phyloP scores from a whole-genome alignment of 202 grass and related monocot species.

The Hordeum pubiflorum region DNA sequence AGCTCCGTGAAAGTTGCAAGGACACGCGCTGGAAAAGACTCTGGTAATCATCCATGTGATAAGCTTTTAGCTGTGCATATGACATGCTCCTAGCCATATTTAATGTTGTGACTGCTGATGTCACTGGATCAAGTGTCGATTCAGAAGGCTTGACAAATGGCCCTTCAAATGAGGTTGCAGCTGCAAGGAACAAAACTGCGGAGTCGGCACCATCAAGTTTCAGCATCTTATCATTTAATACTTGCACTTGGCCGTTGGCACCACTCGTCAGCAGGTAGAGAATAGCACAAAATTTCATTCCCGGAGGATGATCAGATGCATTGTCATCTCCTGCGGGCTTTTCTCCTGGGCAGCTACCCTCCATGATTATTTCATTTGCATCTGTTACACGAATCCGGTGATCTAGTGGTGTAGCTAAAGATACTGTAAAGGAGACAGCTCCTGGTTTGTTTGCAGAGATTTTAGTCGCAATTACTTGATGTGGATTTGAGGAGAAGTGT shows the following conservation, averaged over 20 bases:
- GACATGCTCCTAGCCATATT: constrained; percentile 47
- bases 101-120: constrained; percentile 39
- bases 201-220: constrained; percentile 77
- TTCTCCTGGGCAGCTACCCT: constrained; percentile 60
- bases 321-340: constrained; percentile 30
- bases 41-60: constrained; percentile 88
- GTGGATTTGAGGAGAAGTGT: constrained; percentile 73
- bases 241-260: constrained; percentile 41
- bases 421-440: constrained; percentile 53
- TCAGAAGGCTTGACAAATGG: constrained; percentile 69
- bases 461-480: constrained; percentile 66
- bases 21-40: constrained; percentile 77
- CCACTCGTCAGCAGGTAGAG: constrained; percentile 50
- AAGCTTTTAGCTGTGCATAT: constrained; percentile 65
- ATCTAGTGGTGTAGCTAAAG: constrained; percentile 52
- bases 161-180: constrained; percentile 74
- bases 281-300: constrained; percentile 76
- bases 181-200: constrained; percentile 65
- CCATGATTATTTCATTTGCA: constrained; percentile 72
- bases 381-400: constrained; percentile 46
- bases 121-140: constrained; percentile 56
- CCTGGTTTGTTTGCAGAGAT: constrained; percentile 63
- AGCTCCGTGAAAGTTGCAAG: constrained; percentile 60
- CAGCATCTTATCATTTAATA: constrained; percentile 55
- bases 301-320: constrained; percentile 29